Base-by-base conservation (phyloP, 2,329 filamentous ascomycete genomes). In the Calonectria hawksworthii region DNA sequence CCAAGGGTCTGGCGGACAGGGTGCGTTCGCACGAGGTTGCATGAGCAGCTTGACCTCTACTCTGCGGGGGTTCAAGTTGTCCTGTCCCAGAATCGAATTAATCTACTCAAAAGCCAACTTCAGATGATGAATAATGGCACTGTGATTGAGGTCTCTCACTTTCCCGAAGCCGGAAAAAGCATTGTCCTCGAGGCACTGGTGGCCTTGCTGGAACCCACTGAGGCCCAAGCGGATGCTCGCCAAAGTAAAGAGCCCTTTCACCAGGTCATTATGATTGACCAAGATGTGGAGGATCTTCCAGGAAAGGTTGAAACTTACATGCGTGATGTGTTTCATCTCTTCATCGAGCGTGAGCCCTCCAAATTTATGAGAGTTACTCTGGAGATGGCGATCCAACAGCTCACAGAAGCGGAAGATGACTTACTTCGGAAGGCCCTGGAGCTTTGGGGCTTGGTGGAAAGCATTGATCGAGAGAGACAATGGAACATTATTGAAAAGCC, bases 1-100 rank as follows among this genome's bases (percentile, higher is more conserved):
- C 91, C 92, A 0, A 88, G 92, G 11, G 88, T 93, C n/a, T 94
- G 92, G 92, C 90, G 89, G 74, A 90, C 89, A 3, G 90, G 91
- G 13, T 94, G 92, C 79, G 89, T 93, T 30, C 88, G 92, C 61
- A 92, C 91, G 10, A 90, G 91, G 68, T 86, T 93, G 26, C 90
- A 90, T 10, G 91, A 93, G 75, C 89, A 92, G 75, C 86, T 93
- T 30, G 90, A 92, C 68, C 85, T 93, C 16, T 93, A 93, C 80
- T 91, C 91, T 16, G 91, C 92, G 6, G 91, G 91, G 8, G 89
- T 93, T 0, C 91, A 93, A 78, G 89, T 91, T 26, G 91, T 93
- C 1, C 86, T 93, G 67, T 90, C 91, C 0, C 90, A 92, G 79
- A 89, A 90, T 74, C 86, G 91, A 16, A 88, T 92, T 74, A 92